Percentiles rank a stretch among this genome's conserved stretches.
phyloP scores from a whole-genome alignment of 495 filamentous ascomycete species.

The Penicillium cosmopolitanum region DNA sequence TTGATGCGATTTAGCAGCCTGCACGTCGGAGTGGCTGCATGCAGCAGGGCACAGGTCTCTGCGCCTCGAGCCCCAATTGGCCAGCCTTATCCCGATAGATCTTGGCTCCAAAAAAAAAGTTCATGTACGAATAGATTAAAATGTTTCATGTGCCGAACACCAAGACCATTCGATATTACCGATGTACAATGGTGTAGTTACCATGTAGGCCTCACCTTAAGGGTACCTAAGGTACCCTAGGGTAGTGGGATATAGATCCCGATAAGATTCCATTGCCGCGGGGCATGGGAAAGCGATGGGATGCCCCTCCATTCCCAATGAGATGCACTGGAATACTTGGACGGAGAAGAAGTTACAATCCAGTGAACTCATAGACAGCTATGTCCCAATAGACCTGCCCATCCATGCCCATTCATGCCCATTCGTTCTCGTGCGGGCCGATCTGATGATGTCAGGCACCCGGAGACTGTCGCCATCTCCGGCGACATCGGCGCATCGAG shows the following conservation, averaged over 20 bases:
- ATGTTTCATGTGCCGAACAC: neutral
- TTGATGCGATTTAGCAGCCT: neutral
- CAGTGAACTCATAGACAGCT: neutral
- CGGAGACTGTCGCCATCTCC: conserved; percentile 37
- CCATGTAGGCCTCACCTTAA: no score
- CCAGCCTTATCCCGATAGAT: neutral
- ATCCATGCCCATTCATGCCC: no score
- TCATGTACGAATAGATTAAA: conserved; percentile 1
- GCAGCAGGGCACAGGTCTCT: neutral
- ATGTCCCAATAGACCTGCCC: no score
- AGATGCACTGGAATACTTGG: neutral
- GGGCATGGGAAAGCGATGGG: no score
- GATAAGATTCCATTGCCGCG: no score
- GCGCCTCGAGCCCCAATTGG: neutral
- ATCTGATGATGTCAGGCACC: conserved; percentile 38
- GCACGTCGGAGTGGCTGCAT: conserved; percentile 7
- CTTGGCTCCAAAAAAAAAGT: neutral
- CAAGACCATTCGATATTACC: no score
- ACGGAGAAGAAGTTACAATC: neutral
- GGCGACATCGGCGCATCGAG: conserved; percentile 22
- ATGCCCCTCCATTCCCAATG: no score
- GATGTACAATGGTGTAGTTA: no score
- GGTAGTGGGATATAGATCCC: no score
- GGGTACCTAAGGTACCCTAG: no score
- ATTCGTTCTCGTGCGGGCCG: neutral